phyloP scores from a whole-genome alignment of 768 basidiomycete species.

The Russula abietina region DNA sequence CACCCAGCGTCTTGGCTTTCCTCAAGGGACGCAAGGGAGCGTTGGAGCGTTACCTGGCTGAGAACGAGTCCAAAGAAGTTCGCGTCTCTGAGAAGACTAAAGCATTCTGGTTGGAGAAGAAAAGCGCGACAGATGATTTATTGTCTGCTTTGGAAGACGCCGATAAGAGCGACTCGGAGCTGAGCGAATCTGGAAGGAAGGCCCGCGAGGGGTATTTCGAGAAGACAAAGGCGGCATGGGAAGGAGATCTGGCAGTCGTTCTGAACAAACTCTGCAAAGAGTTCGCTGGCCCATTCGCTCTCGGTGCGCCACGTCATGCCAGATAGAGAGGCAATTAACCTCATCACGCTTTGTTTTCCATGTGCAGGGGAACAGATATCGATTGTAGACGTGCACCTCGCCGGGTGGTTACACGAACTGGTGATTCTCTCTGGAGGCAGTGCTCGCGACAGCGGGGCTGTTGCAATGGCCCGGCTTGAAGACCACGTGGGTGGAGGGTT shows the following conservation, averaged over 20 bases:
- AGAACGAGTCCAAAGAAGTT: slow-evolving; percentile 43
- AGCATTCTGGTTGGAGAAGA: slow-evolving; percentile 55
- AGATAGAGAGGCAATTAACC: neutral
- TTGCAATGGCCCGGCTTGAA: slow-evolving; percentile 47
- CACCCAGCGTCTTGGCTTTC: slow-evolving; percentile 37
- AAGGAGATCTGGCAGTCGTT: slow-evolving; percentile 40
- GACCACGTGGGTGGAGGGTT: slow-evolving; percentile 44
- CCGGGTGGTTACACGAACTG: slow-evolving; percentile 64
- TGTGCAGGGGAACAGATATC: slow-evolving; percentile 75
- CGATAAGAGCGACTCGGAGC: slow-evolving; percentile 35
- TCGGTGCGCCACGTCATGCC: slow-evolving; percentile 43
- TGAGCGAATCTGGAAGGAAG: slow-evolving; percentile 37
- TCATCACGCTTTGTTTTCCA: neutral
- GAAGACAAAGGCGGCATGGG: slow-evolving; percentile 49
- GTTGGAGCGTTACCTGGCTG: slow-evolving; percentile 45
- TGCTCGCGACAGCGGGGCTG: slow-evolving; percentile 45
- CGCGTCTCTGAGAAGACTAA: slow-evolving; percentile 58
- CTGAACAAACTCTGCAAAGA: slow-evolving; percentile 48
- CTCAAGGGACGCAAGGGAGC: slow-evolving; percentile 46
- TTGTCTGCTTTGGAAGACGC: slow-evolving; percentile 44
- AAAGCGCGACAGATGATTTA: slow-evolving; percentile 39
- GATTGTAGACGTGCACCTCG: slow-evolving; percentile 74
- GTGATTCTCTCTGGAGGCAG: slow-evolving; percentile 52
- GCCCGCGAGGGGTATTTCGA: slow-evolving; percentile 47
- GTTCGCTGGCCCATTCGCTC: slow-evolving; percentile 55